These are phyloP conservation scores for Ophiostoma angusticollis DNA, from an alignment of 2,329 filamentous ascomycete genomes.

Conservation along the genomic window DNA sequence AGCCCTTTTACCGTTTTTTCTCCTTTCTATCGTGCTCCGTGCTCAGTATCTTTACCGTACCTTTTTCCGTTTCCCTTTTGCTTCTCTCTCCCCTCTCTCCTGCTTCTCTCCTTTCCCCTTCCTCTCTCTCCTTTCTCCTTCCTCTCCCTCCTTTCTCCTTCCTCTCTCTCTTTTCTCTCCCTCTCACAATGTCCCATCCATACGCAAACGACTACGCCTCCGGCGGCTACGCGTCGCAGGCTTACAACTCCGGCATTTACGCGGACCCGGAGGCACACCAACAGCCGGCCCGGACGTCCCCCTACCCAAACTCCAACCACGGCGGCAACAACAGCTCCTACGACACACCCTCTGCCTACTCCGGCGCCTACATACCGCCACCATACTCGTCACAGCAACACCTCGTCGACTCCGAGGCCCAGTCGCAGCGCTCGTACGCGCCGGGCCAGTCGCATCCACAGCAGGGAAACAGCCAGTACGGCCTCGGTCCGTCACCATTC, in stretches of 20 bases:
- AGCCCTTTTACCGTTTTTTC: not conserved
- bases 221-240: constrained; percentile 14
- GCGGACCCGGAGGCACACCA: constrained; percentile 3
- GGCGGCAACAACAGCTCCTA: constrained; percentile 17
- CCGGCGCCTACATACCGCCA: constrained; percentile 15
- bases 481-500: constrained; percentile 33
- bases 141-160: not conserved
- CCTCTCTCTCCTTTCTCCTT: not conserved
- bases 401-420: constrained; percentile 21
- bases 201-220: constrained; percentile 26
- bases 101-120: constrained; percentile 9
- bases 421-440: constrained; percentile 18
- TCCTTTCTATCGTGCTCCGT: not conserved
- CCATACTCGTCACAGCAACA: constrained; percentile 23
- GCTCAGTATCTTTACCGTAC: no score
- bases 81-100: not conserved
- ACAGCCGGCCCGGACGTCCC: constrained; percentile 1
- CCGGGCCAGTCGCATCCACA: constrained; percentile 15
- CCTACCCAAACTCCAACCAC: no score
- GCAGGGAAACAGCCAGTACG: constrained; percentile 9
- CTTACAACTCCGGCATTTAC: constrained; percentile 6
- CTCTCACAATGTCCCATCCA: constrained; percentile 17
- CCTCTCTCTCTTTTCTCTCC: not conserved
- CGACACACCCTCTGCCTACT: constrained; percentile 17
- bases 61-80: not conserved